Base-by-base conservation (phyloP, 2,329 filamentous ascomycete species). In the Arthrinium puccinioides region DNA sequence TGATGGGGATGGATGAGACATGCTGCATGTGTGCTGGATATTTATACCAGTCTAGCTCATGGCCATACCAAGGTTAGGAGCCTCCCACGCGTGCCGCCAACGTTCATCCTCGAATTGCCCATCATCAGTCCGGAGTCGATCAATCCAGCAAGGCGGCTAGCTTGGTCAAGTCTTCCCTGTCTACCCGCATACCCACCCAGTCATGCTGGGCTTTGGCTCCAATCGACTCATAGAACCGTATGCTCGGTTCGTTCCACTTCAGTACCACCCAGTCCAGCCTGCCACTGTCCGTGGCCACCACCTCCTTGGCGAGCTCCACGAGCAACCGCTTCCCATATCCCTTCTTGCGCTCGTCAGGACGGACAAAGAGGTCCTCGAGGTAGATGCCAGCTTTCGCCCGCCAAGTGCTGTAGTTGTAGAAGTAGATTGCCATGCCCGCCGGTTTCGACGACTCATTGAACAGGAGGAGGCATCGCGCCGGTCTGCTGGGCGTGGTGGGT, bases 321-420 rank as follows among this genome's bases (percentile, higher is more conserved):
- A 97, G 67, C 55, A 97, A 60, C 50, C 70, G 66, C 61, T 82
- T 84, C 26, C 89, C 90, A 55, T 90, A 94, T 1, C 89, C 89
- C 43, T 76, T 76, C 23, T 81, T 81, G 4, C 92, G 71, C 50
- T 84, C 79, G 30, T 66, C 65, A 1, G 79, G 72, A 49, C 79
- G 72, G 27, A 98, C 87, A 53, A 82, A 95, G n/a, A 97, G 67
- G 55, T 97, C 90, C 60, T 97, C 90, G 25, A 97, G 79, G 60
- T 94, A 95, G 54, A 98, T 84, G 3, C 90, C 90, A 0, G 89
- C 79, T 31, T 76, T 76, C n/a, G 84, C 77, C 8, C 84, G 77
- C 92, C 92, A 97, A 1, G 90, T 96, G 54, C 82, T 87, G 64
- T 95, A 97, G 64, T 90, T 97, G 70, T 90, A 88, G 61, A 94